These are phyloP conservation scores for Trichoderma citrinoviride DNA, from an alignment of 2,329 filamentous ascomycete species.

Conservation along the genomic window DNA sequence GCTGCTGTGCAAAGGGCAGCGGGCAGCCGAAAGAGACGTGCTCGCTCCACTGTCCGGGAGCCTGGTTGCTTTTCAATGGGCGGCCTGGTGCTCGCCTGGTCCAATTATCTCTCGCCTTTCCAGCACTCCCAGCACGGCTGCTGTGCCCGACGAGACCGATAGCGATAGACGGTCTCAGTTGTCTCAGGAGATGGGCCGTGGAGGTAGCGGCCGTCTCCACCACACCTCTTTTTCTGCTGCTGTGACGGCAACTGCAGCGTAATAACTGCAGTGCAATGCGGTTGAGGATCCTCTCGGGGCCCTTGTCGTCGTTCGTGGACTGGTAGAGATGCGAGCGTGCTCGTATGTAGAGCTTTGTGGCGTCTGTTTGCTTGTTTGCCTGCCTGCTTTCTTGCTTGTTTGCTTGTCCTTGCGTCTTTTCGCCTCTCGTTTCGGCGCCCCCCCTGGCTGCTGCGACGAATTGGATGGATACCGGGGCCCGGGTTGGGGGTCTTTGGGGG, in stretches of 20 bases:
- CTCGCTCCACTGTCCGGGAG: conserved; percentile 17
- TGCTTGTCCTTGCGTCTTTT: background rate
- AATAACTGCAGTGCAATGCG: conserved; percentile 9
- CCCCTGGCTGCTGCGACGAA: conserved; percentile 18
- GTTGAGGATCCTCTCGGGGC: background rate
- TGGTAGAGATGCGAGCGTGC: background rate
- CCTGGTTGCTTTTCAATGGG: conserved; percentile 9
- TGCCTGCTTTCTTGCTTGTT: background rate
- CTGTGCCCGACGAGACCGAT: conserved; percentile 9
- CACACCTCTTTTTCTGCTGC: conserved; percentile 8
- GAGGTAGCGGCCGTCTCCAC: conserved; percentile 12
- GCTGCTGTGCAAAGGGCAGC: background rate
- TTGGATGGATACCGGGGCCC: conserved; percentile 18
- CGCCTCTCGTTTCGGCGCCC: background rate
- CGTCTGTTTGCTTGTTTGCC: background rate
- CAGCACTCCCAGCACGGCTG: background rate
- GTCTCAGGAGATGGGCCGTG: conserved; percentile 11
- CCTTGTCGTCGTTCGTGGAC: background rate
- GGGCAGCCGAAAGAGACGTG: conserved; percentile 13
- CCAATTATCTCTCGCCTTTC: background rate
- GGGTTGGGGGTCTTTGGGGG: conserved; percentile 1
- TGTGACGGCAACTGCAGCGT: background rate
- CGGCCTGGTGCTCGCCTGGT: background rate
- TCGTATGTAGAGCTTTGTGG: background rate
- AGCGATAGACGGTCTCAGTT: background rate